Base-by-base conservation (phyloP, 495 filamentous ascomycete genomes). In the Podospora anserina region DNA sequence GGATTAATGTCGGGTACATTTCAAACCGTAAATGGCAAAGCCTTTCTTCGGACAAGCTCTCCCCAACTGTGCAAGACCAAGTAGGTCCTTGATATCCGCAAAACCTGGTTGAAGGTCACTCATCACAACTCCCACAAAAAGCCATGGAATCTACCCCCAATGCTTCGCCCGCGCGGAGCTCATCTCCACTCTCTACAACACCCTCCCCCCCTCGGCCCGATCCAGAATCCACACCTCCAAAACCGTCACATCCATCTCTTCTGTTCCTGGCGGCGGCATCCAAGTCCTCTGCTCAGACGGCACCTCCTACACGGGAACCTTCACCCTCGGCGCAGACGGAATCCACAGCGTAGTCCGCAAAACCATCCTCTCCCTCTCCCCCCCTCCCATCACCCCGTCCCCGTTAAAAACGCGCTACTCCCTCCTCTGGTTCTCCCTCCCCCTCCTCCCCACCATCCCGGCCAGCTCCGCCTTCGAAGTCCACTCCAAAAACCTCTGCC, bases 291-390 rank as follows among this genome's bases (percentile, higher is more conserved):
- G 77, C 65, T 57, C 74, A 18, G 79, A 84, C 65, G 82, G 83
- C 0, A 72, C 70, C 30, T 61, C 73, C 1, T 77, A 76, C 66
- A 57, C 70, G 6, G 84, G 84, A 2, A 77, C 78, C 65, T 74
- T 86, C 58, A 78, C 87, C 23, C 72, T 87, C 19, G 85, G 84
- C 15, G 80, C 79, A 6, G 85, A 86, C 68, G 84, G 85, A 20
- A 77, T 83, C 30, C 79, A 83, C 66, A 81, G 78, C 32, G 70
- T 75, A 5, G 76, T 81, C 6, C 76, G 83, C 2, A 67, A 79
- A 26, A 76, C 77, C 61, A 66, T 66, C 53, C n/a, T 19, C 32
- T 18, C 27, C 59, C 16, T 20, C 1, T 20, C n/a, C n/a, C n/a
- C 56, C 20, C 18, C 56, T 27, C 27, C 55, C n/a, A 4, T 5